Evolutionary conservation across 805 yeast species (phyloP), one percentile per base, ranked within the genome.

Genomic region (Candida qinlingensis): DNA sequence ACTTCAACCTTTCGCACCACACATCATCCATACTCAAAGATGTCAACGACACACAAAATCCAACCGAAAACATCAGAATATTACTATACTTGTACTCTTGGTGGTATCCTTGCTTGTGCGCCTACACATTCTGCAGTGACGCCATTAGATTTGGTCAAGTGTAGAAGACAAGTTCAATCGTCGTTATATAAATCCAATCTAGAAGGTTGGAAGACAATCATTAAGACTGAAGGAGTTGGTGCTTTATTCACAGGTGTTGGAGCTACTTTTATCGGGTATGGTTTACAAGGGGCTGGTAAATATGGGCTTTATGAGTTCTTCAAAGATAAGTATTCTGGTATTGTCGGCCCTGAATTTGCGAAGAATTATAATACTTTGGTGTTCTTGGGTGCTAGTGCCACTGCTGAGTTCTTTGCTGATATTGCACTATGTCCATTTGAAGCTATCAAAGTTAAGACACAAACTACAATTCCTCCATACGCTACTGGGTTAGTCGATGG

Each of bases 241-340:
- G 90, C 88, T 37, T 72, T 92, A 46, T 87, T 79, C 70, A 85
- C 95, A 8, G 98, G 98, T 60, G 64, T 89, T 55, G 94, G 96
- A 37, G 97, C 98, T 43, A 94, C 98, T 4, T 80, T 85, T 52
- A 75, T 91, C 52, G 98, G 98, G 27, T 92, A 94, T 70, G 85
- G 97, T 7, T 72, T 91, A 61, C 99, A 92, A 72, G 98, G 99
- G 61, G 96, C 96, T 44, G 96, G 97, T 60, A 92, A 92, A 70
- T 92, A 92, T 69, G 99, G 99, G 31, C 83, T 90, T 66, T 92
- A 94, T 70, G 98, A 92, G 70, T 77, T 73, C 60, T 92, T 92
- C 79, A 92, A 92, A 72, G 81, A 85, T 70, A 74, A 78, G 50
- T 92, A 90, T 68, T 69, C 83, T 47, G 79, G 80, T 60, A 48